Evolutionary conservation across 345 rosid species (phyloP).

Genomic region (Syzygium aqueum): DNA sequence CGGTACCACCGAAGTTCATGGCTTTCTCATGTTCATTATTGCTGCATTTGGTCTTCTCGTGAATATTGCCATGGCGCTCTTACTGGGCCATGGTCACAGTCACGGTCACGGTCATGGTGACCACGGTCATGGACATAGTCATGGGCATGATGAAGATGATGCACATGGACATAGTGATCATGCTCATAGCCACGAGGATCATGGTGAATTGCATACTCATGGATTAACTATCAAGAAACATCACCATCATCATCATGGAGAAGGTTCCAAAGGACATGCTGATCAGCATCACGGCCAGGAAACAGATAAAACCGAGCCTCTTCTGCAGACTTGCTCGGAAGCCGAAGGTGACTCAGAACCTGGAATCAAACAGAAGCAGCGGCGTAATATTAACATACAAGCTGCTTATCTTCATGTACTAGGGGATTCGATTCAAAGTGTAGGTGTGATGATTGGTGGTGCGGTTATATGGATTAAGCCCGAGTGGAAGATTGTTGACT

Average conservation of each 20-base stretch:
- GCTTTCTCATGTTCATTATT: conserved; percentile 65
- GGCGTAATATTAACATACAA: conserved; percentile 54
- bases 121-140: conserved; percentile 15
- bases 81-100: conserved; percentile 49
- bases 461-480: conserved; percentile 70
- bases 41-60: conserved; percentile 59
- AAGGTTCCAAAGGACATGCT: conserved; percentile 10
- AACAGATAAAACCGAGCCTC: conserved; percentile 18
- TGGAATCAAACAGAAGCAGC: conserved; percentile 17
- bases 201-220: neutral
- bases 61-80: conserved; percentile 53
- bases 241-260: conserved; percentile 17
- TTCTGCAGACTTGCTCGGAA: conserved; percentile 12
- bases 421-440: conserved; percentile 74
- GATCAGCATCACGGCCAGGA: conserved; percentile 23
- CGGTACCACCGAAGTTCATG: conserved; percentile 47
- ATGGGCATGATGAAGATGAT: conserved; percentile 20
- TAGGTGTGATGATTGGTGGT: conserved; percentile 84
- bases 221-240: neutral
- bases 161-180: conserved; percentile 10
- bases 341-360: conserved; percentile 8
- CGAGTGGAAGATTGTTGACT: conserved; percentile 54
- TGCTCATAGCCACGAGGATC: conserved; percentile 8
- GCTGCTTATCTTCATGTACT: conserved; percentile 87
- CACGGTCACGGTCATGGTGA: conserved; percentile 16